Percentiles rank a stretch among this genome's conserved stretches.
Conservation (phyloP, 192 early-diverging fungal species). For the Martensiomyces pterosporus region DNA sequence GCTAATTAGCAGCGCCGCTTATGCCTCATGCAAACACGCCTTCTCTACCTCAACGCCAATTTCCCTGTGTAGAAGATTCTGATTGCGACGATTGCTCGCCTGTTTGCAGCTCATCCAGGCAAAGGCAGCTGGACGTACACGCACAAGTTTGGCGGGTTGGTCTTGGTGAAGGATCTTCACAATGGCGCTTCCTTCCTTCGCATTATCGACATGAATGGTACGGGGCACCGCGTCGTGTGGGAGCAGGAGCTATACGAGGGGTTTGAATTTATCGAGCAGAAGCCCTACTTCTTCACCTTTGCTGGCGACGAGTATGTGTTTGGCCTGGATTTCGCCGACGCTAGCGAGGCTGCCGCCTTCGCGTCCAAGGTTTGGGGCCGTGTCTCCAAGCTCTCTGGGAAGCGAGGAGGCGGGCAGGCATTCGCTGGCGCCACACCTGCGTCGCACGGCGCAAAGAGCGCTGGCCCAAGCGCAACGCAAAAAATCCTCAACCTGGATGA, state of each 20-base stretch:
- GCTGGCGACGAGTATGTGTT: constrained; percentile 62
- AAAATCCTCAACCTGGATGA: constrained; percentile 64
- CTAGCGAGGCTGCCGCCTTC: constrained; percentile 61
- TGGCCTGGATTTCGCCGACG: constrained; percentile 70
- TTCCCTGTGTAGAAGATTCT: constrained; percentile 73
- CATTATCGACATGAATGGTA: constrained; percentile 59
- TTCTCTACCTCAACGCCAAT: no score
- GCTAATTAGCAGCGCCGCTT: no score
- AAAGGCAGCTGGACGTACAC: constrained; percentile 66
- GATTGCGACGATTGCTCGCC: constrained; percentile 68
- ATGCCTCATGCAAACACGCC: no score
- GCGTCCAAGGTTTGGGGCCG: constrained; percentile 55
- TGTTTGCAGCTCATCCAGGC: constrained; percentile 70
- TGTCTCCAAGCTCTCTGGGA: constrained; percentile 14
- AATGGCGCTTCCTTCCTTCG: constrained; percentile 67
- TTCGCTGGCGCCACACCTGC: constrained; percentile 11
- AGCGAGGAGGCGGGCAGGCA: constrained; percentile 14
- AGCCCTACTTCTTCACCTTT: constrained; percentile 69
- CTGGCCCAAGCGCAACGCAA: constrained; percentile 55
- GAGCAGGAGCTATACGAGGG: constrained; percentile 76
- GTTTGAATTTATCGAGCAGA: constrained; percentile 61
- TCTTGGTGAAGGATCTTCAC: constrained; percentile 61
- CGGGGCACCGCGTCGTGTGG: constrained; percentile 62
- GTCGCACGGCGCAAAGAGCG: constrained; percentile 2
- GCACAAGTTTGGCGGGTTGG: constrained; percentile 62